These are phyloP conservation scores for Murraya koenigii DNA, from an alignment of 345 rosid genomes.

Conservation along the genomic window DNA sequence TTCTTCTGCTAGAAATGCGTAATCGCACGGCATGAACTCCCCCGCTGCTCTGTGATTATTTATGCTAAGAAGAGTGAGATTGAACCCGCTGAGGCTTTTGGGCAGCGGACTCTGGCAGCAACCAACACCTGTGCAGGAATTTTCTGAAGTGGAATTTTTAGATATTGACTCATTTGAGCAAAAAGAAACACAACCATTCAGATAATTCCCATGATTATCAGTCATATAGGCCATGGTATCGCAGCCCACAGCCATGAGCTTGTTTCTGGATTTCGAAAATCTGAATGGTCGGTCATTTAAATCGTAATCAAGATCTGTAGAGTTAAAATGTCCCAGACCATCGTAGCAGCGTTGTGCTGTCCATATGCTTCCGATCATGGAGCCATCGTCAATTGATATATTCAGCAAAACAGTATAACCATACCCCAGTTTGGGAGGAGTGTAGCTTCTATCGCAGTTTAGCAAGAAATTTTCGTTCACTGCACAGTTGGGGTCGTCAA, in stretches of 20 bases:
- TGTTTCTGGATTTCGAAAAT: constrained; percentile 20
- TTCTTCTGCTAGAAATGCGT: neutral
- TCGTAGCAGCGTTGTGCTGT: neutral
- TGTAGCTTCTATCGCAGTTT: neutral
- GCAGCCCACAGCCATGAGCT: constrained; percentile 28
- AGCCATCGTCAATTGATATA: too few species aligned
- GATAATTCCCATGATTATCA: neutral
- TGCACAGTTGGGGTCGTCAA: neutral
- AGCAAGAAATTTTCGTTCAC: constrained; percentile 12
- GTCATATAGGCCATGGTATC: neutral
- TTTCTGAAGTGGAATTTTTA: too few species aligned
- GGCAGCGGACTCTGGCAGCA: neutral
- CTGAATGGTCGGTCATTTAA: constrained; percentile 11
- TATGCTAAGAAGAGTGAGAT: neutral
- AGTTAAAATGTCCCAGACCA: accelerated
- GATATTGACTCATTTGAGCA: too few species aligned
- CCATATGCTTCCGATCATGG: too few species aligned
- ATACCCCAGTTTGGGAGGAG: too few species aligned
- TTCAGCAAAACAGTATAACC: too few species aligned
- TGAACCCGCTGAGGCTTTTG: neutral
- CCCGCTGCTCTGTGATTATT: neutral
- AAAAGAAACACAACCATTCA: constrained; percentile 17
- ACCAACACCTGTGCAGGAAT: neutral
- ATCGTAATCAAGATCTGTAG: too few species aligned
- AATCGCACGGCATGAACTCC: neutral